phyloP scores from a whole-genome alignment of 768 basidiomycete genomes.

The Termitomyces titanicus region DNA sequence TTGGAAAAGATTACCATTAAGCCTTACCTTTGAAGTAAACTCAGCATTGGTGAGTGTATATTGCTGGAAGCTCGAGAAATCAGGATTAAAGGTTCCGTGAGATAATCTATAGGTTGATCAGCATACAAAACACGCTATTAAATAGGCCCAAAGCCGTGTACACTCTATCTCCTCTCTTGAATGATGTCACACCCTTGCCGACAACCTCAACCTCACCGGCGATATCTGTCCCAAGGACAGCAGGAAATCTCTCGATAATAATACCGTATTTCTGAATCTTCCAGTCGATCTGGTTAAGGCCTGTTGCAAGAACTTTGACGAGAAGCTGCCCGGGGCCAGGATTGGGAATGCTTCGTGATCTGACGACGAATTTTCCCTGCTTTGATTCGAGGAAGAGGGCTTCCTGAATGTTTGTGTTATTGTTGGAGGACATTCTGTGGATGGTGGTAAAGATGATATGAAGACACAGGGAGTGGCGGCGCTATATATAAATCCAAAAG shows the following conservation, averaged over 20 bases:
- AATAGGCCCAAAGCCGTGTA: no score
- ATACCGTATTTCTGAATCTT: slow-evolving; percentile 40
- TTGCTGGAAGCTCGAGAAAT: slow-evolving; percentile 40
- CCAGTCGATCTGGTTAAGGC: slow-evolving; percentile 50
- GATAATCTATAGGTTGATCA: slow-evolving; percentile 27
- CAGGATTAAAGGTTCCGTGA: slow-evolving; percentile 34
- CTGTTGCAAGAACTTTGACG: slow-evolving; percentile 34
- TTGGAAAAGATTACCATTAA: no score
- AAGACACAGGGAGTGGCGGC: no score
- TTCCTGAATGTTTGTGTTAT: slow-evolving; percentile 21
- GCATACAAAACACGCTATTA: neutral
- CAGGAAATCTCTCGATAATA: slow-evolving; percentile 39
- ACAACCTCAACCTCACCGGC: slow-evolving; percentile 50
- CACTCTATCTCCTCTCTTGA: slow-evolving; percentile 54
- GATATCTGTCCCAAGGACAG: slow-evolving; percentile 44
- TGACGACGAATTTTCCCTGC: slow-evolving; percentile 17
- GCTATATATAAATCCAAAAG: no score
- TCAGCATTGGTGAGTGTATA: slow-evolving; percentile 38
- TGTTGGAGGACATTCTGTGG: slow-evolving; percentile 7
- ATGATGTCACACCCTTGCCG: slow-evolving; percentile 46
- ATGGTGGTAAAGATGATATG: neutral
- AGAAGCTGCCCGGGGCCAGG: slow-evolving; percentile 38
- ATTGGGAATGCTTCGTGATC: slow-evolving; percentile 9
- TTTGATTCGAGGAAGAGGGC: slow-evolving; percentile 19
- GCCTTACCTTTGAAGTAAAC: slow-evolving; percentile 34